Evolutionary conservation across 352 stramenopile species (phyloP).

Genomic region (Blastocystis sp.): DNA sequence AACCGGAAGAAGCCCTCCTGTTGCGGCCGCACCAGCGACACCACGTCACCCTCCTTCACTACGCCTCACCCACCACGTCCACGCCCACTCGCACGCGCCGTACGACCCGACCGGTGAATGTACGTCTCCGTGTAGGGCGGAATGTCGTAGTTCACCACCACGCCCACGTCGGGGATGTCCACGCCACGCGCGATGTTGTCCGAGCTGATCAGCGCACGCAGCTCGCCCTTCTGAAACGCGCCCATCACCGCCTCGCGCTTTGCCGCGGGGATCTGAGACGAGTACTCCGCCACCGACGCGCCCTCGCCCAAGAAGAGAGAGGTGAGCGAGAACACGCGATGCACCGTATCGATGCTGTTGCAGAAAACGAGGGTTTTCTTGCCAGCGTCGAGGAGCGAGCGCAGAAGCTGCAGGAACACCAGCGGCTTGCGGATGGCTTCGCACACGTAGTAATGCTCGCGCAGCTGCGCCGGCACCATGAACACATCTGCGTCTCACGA

Average conservation of each 20-base stretch:
- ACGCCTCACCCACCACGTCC: conserved; percentile 82
- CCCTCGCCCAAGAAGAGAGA: conserved; percentile 1
- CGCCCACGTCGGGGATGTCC: conserved; percentile 84
- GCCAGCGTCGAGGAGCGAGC: not conserved
- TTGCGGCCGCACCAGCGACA: conserved; percentile 70
- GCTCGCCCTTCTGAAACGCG: conserved; percentile 20
- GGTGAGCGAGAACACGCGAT: not conserved
- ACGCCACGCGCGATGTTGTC: conserved; percentile 88
- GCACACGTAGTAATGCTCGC: conserved; percentile 26
- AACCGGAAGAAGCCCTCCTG: conserved; percentile 49
- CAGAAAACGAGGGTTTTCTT: conserved; percentile 50
- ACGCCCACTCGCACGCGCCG: conserved; percentile 80
- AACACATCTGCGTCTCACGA: conserved; percentile 19
- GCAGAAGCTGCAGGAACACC: not conserved
- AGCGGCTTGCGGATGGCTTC: conserved; percentile 51
- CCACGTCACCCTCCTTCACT: conserved; percentile 71
- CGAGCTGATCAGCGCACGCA: conserved; percentile 80
- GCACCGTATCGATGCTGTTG: conserved; percentile 56
- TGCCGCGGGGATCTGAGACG: not conserved
- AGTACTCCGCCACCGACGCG: conserved; percentile 41
- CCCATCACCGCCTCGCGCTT: conserved; percentile 37
- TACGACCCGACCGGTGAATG: conserved; percentile 85
- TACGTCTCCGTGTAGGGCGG: conserved; percentile 87
- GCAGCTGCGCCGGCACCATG: conserved; percentile 8
- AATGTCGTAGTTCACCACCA: conserved; percentile 90